Evolutionary conservation across 164 flowering plant genomes (phyloP).

Genomic region (Santalum album): DNA sequence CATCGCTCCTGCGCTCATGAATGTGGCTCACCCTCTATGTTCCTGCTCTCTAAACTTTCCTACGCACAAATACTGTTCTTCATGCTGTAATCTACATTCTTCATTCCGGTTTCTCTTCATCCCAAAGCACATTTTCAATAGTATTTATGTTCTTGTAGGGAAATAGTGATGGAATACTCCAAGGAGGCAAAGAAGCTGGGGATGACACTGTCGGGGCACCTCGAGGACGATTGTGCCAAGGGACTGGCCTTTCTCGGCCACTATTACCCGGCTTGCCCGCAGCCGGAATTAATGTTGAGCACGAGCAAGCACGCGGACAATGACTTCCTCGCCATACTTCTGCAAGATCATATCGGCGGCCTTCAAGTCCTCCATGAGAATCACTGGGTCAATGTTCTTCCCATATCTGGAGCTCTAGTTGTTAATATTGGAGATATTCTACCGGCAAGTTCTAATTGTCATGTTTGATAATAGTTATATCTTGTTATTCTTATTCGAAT

Average conservation of each 20-base stretch:
- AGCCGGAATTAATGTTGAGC: conserved; percentile 16
- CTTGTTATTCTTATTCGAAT: background rate
- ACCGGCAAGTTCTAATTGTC: conserved; percentile 12
- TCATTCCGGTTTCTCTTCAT: background rate
- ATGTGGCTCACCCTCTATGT: too few species aligned
- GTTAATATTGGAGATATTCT: conserved; percentile 23
- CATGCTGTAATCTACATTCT: background rate
- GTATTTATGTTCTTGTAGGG: background rate
- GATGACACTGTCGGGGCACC: background rate
- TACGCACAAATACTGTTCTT: too few species aligned
- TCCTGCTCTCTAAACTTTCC: too few species aligned
- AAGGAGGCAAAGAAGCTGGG: background rate
- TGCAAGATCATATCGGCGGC: conserved; percentile 21
- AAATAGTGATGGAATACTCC: background rate
- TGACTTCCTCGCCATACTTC: conserved; percentile 16
- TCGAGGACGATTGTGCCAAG: conserved; percentile 12
- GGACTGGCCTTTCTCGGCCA: conserved; percentile 8
- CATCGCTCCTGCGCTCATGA: too few species aligned
- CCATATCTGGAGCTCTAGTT: conserved; percentile 18
- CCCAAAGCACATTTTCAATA: background rate
- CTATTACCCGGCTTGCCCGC: conserved; percentile 21
- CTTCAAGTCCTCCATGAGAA: conserved; percentile 6
- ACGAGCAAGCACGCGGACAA: conserved; percentile 12
- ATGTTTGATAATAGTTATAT: background rate
- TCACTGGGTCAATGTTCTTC: conserved; percentile 21